A percentile compares a stretch with the other conserved stretches of the same genome.
These are phyloP conservation scores for Saccharomyces mikatae DNA, from an alignment of 805 yeast species.

Conservation along the genomic window DNA sequence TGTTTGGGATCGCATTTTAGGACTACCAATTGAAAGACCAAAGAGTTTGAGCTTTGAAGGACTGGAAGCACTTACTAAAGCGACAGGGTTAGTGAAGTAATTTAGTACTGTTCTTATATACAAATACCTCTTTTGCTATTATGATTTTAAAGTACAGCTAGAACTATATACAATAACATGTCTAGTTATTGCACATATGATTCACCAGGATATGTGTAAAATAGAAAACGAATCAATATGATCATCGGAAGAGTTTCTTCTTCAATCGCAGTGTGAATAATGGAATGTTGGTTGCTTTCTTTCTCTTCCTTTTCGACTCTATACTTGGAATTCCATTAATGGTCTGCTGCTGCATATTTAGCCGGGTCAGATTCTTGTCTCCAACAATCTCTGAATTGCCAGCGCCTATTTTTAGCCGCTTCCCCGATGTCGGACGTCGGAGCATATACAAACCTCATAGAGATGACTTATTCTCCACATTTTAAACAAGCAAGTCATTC, in stretches of 20 bases:
- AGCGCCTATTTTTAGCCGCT: background rate
- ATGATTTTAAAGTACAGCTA: background rate
- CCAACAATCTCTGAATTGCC: background rate
- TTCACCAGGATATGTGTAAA: no score
- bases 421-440: background rate
- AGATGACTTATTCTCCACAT: background rate
- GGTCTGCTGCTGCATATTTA: no score
- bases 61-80: conserved; percentile 9
- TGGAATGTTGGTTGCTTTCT: no score
- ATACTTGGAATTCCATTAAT: no score
- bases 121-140: background rate
- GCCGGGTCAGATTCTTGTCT: background rate
- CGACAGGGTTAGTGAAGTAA: background rate
- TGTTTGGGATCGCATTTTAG: conserved; percentile 69
- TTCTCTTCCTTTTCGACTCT: background rate
- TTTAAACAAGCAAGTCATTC: background rate
- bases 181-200: no score
- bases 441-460: background rate
- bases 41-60: conserved; percentile 34
- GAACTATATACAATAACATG: background rate
- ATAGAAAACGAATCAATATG: no score
- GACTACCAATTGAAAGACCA: conserved; percentile 78
- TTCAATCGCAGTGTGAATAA: no score
- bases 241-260: no score
- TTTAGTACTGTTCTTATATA: background rate